Evolutionary conservation across 2,329 filamentous ascomycete genomes (phyloP), one percentile per base, ranked within the genome.

Genomic region (Fusarium luffae): DNA sequence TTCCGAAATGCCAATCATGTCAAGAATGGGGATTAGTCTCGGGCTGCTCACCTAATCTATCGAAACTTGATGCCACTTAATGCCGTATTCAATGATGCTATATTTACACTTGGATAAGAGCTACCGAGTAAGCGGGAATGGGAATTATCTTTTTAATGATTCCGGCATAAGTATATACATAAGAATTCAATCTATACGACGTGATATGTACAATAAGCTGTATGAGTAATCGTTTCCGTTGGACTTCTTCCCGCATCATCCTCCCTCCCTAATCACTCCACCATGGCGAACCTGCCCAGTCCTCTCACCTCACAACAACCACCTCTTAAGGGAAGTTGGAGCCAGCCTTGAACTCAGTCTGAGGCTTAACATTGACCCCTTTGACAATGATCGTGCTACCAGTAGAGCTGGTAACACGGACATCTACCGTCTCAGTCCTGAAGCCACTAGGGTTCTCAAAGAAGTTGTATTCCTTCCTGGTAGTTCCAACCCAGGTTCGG

Each of bases 371-470:
- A 19, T 78, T 79, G 7, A 90, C 86, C 41, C 80, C 76, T 69
- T 85, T 85, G 14, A 90, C 83, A 13, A 82, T 78, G 19, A 90
- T 80, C 0, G 74, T 81, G 63, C 82, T 80, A 0, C 89, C 88
- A 32, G 81, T 82, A 5, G 79, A 74, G 61, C 85, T 84, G 2
- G 87, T 90, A 25, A 90, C 82, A 59, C 83, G 83, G 30, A 91
- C 82, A 71, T 86, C 83, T 3, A 90, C 86, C 3, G 77, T 83
- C 14, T 82, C 77, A 0, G 83, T 83, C 1, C 86, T 85, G 70
- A 88, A 89, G 0, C 89, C 89, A 59, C 82, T 81, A 1, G 79
- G 63, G 70, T 89, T 84, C 81, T 90, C 85, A 52, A 91, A 91
- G 79, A 84, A 91, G 82, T 91, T 87, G 75, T 88, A 88, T 19